Percentiles rank a stretch among this genome's conserved stretches.
phyloP scores from a whole-genome alignment of 192 early-diverging fungal species.

The Phlyctochytrium bullatum region DNA sequence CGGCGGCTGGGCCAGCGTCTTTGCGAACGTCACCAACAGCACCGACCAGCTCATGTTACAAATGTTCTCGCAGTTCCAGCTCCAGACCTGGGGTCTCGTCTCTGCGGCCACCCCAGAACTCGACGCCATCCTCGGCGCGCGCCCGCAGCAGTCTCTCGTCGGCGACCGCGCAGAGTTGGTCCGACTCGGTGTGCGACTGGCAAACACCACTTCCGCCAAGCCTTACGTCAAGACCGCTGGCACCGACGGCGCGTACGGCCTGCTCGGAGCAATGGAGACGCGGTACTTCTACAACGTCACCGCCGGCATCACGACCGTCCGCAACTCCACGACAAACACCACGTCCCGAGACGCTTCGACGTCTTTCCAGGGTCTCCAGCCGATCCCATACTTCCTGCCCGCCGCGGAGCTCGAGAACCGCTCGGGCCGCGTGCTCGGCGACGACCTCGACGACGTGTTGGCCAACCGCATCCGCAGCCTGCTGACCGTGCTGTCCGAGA shows the following conservation, averaged over 20 bases:
- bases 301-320: neutral
- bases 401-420: neutral
- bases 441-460: conserved; percentile 51
- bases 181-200: too few relatives aligned
- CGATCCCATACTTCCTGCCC: neutral
- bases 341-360: neutral
- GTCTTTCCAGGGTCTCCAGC: neutral
- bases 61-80: neutral
- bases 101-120: conserved; percentile 5
- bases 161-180: too few relatives aligned
- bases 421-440: neutral
- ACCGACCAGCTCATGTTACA: too few relatives aligned
- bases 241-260: conserved; percentile 25
- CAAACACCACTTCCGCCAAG: conserved; percentile 11
- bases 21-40: neutral
- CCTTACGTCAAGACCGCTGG: conserved; percentile 19
- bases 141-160: neutral
- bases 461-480: conserved; percentile 31
- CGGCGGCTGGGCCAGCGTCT: conserved; percentile 16
- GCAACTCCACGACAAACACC: neutral
- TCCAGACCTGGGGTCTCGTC: neutral
- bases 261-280: conserved; percentile 38
- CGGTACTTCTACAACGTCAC: conserved; percentile 29
- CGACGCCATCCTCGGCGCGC: neutral
- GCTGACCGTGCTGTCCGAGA: conserved; percentile 34